Percentiles rank a stretch among this genome's conserved stretches.
These are phyloP conservation scores for Pseudogymnoascus sp. DNA, from an alignment of 2,329 filamentous ascomycete genomes.

Conservation along the genomic window DNA sequence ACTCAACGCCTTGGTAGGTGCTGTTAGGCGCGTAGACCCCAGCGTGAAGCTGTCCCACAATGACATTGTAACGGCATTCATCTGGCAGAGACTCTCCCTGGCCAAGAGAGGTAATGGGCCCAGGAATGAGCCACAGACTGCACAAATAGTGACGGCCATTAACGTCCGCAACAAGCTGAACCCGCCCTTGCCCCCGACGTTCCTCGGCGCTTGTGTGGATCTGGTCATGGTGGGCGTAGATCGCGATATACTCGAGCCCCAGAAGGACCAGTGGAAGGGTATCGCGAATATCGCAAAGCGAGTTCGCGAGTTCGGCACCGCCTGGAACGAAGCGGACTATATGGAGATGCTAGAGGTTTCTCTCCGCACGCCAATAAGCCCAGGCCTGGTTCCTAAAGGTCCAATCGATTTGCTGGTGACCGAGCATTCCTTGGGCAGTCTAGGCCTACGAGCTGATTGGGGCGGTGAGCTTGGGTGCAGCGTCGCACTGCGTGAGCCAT, in stretches of 20 bases:
- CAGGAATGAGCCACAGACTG: not conserved
- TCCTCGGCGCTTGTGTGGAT: slow-evolving; percentile 3
- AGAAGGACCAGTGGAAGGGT: not conserved
- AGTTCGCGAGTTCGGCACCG: not conserved
- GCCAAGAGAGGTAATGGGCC: not conserved
- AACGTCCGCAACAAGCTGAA: not conserved
- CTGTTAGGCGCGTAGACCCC: not conserved
- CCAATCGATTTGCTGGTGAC: slow-evolving; percentile 4
- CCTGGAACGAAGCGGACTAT: not conserved
- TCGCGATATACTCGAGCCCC: not conserved
- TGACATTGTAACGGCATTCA: not conserved
- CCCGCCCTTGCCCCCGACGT: not conserved
- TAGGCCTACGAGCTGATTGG: slow-evolving; percentile 1
- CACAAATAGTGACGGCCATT: not conserved
- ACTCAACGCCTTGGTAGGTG: not conserved
- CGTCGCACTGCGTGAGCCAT: slow-evolving; percentile 2
- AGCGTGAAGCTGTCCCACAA: not conserved
- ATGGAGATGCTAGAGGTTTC: not conserved
- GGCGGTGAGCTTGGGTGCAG: not conserved
- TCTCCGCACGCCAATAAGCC: not conserved
- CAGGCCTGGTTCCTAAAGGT: not conserved
- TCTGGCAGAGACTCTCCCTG: not conserved
- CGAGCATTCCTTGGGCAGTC: not conserved
- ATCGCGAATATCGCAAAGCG: not conserved
- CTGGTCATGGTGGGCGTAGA: not conserved